Conservation (phyloP, 1,284 basidiomycete genomes). For the Leucoagaricus sp. region DNA sequence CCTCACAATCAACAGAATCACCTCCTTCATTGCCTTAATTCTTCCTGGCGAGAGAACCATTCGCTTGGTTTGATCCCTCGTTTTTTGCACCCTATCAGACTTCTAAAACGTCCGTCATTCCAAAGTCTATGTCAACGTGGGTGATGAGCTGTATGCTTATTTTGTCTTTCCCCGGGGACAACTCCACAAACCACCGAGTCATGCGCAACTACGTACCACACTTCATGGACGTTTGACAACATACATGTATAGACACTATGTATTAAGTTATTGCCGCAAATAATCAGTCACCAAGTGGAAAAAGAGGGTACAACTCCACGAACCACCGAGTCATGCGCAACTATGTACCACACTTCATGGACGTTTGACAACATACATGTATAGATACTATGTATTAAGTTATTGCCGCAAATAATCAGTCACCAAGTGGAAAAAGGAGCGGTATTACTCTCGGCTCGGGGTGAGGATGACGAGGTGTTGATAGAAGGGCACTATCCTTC, state of each 20-base stretch:
- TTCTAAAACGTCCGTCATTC: background rate
- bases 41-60: background rate
- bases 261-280: background rate
- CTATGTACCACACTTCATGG: background rate
- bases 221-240: no score
- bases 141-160: no score
- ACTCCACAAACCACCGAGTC: no score
- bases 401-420: background rate
- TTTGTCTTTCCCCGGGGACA: no score
- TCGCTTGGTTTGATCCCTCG: background rate
- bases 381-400: background rate
- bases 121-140: background rate
- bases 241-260: no score
- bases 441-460: background rate
- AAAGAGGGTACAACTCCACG: no score
- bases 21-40: slow-evolving; percentile 1
- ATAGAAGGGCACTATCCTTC: background rate
- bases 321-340: no score
- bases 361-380: no score
- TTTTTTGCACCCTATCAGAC: background rate
- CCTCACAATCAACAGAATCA: slow-evolving; percentile 3
- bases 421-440: background rate
- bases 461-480: background rate
- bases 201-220: background rate
- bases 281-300: background rate